Evolutionary conservation across 176 grass and related monocot genomes (phyloP).

Genomic region (Musa troglodytarum): DNA sequence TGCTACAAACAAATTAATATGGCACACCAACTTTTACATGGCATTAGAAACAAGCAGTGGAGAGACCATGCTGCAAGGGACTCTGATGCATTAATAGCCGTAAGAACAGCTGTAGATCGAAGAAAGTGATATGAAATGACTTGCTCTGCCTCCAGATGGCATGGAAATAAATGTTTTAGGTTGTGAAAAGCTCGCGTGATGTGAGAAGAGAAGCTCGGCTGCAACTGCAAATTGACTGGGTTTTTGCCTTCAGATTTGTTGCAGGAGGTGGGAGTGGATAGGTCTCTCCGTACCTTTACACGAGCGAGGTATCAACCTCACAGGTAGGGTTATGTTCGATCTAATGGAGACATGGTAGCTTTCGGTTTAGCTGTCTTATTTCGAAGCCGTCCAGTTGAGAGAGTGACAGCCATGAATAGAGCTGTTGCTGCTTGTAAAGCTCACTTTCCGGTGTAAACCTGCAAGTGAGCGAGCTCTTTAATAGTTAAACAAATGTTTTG

Average conservation of each 20-base stretch:
- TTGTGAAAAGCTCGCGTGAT: neutral
- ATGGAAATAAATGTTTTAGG: neutral
- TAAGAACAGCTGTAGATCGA: too few species aligned
- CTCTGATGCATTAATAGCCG: too few species aligned
- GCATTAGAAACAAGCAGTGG: too few species aligned
- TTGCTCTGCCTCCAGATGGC: neutral
- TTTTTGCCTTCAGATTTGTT: neutral
- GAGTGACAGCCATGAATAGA: neutral
- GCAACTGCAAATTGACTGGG: neutral
- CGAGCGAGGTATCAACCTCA: conserved; percentile 15
- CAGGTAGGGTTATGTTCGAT: neutral
- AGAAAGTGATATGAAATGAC: too few species aligned
- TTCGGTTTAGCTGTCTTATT: neutral
- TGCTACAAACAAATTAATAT: too few species aligned
- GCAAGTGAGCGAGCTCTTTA: neutral
- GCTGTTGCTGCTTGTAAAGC: neutral
- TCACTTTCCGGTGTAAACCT: neutral
- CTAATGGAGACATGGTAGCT: neutral
- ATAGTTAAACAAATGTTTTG: too few species aligned
- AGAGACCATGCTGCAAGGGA: too few species aligned
- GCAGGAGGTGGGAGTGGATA: conserved; percentile 8
- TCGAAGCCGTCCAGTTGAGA: neutral
- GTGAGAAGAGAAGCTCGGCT: neutral
- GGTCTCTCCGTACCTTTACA: neutral
- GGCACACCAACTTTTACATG: too few species aligned